phyloP scores from a whole-genome alignment of 768 basidiomycete species.

The Lactarius tabidus region DNA sequence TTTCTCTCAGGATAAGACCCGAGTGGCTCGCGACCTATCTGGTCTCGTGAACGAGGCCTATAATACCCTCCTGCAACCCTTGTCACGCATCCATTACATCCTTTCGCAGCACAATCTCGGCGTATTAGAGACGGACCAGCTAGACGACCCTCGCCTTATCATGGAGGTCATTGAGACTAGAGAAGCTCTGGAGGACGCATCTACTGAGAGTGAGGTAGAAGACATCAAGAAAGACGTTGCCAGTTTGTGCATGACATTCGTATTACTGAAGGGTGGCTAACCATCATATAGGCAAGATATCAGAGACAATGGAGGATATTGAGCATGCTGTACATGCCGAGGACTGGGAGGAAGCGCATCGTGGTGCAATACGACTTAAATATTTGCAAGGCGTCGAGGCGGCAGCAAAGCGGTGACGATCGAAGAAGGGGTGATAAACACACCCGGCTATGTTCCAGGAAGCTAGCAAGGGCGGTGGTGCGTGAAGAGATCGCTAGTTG shows the following conservation, averaged over 20 bases:
- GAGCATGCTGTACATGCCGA: slow-evolving; percentile 45
- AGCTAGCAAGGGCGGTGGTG: not conserved
- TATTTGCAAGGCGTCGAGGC: slow-evolving; percentile 66
- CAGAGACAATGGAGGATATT: slow-evolving; percentile 43
- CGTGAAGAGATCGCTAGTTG: not conserved
- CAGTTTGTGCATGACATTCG: slow-evolving; percentile 37
- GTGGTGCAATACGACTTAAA: slow-evolving; percentile 60
- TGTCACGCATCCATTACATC: slow-evolving; percentile 78
- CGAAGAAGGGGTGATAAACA: not conserved
- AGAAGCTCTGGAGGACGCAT: slow-evolving; percentile 69
- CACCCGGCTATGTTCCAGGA: not conserved
- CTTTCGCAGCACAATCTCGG: slow-evolving; percentile 56
- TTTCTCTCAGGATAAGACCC: slow-evolving; percentile 46
- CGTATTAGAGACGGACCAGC: slow-evolving; percentile 63
- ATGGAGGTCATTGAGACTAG: slow-evolving; percentile 73
- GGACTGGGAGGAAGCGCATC: slow-evolving; percentile 57
- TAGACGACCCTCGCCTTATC: slow-evolving; percentile 69
- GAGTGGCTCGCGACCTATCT: slow-evolving; percentile 62
- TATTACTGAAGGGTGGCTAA: not conserved
- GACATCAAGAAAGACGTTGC: slow-evolving; percentile 50
- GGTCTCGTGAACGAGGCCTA: slow-evolving; percentile 82
- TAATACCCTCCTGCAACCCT: slow-evolving; percentile 64
- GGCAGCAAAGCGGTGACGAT: slow-evolving; percentile 36
- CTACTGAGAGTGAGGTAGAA: slow-evolving; percentile 46
- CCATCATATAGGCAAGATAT: slow-evolving; percentile 46